A percentile compares a stretch with the other conserved stretches of the same genome.
phyloP scores from a whole-genome alignment of 2,329 filamentous ascomycete genomes.

The Penicillium palitans region DNA sequence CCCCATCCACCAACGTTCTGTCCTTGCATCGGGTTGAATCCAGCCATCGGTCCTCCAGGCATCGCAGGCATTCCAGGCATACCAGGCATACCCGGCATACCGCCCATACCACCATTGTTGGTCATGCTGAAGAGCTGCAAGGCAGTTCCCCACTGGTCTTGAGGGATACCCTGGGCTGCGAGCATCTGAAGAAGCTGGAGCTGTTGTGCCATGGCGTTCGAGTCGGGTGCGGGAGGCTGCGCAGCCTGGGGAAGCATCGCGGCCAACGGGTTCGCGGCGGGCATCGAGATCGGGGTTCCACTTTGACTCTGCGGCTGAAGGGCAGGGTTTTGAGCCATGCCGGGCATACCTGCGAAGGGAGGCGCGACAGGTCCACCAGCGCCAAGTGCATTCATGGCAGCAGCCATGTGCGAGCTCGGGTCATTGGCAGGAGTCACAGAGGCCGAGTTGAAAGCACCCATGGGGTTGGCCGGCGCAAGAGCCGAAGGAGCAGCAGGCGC shows the following conservation, averaged over 20 bases:
- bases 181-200: constrained; percentile 73
- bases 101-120: constrained; percentile 23
- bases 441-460: constrained; percentile 53
- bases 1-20: constrained; percentile 38
- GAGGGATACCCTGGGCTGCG: constrained; percentile 70
- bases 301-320: constrained; percentile 43
- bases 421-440: constrained; percentile 47
- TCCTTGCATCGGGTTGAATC: constrained; percentile 34
- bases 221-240: constrained; percentile 34
- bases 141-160: constrained; percentile 71
- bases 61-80: constrained; percentile 29
- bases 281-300: constrained; percentile 45
- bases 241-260: constrained; percentile 44
- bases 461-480: constrained; percentile 44
- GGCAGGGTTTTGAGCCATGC: constrained; percentile 38
- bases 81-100: constrained; percentile 35
- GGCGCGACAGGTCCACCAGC: constrained; percentile 42
- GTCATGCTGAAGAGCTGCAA: constrained; percentile 51
- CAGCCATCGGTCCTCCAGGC: constrained; percentile 26
- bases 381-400: constrained; percentile 57
- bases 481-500: constrained; percentile 44
- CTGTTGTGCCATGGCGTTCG: constrained; percentile 64
- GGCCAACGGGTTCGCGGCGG: constrained; percentile 43
- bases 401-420: constrained; percentile 50
- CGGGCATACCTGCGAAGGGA: constrained; percentile 50